Conservation (phyloP, 257 asterid genomes). For the Mentha longifolia region DNA sequence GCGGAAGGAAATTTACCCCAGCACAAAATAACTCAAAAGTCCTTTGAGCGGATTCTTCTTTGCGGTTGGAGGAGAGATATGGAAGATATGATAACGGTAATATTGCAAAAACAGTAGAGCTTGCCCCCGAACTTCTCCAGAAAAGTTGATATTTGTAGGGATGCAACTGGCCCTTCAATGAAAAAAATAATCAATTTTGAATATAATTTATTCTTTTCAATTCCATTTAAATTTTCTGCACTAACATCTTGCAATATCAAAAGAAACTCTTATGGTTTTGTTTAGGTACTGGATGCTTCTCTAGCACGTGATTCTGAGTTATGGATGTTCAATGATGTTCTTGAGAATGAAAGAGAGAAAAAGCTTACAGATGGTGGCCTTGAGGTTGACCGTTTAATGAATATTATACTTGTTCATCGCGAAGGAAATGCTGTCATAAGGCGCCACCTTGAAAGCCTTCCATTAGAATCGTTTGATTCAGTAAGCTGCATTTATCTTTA, state of each 20-base stretch:
- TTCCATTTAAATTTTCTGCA: constrained; percentile 18
- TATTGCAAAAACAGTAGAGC: constrained; percentile 44
- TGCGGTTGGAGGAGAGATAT: constrained; percentile 98
- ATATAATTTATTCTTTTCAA: constrained; percentile 8
- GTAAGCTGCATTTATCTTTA: constrained; percentile 51
- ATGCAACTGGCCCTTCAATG: constrained; percentile 34
- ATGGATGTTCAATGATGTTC: constrained; percentile 94
- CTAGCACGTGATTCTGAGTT: constrained; percentile 80
- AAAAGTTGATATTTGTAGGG: constrained; percentile 39
- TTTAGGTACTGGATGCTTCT: constrained; percentile 87
- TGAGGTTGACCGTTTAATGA: constrained; percentile 65
- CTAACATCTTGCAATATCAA: constrained; percentile 8
- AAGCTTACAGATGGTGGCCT: constrained; percentile 88
- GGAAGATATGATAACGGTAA: constrained; percentile 95
- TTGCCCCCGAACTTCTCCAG: constrained; percentile 45
- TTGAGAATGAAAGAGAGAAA: constrained; percentile 72
- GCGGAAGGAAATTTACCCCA: constrained; percentile 70
- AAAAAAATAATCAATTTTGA: constrained; percentile 34
- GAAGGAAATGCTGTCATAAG: constrained; percentile 93
- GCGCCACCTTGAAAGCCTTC: constrained; percentile 92
- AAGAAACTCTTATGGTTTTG: constrained; percentile 22
- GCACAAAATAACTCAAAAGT: constrained; percentile 60
- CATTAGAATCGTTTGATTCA: constrained; percentile 83
- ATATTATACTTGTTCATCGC: constrained; percentile 73
- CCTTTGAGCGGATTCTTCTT: constrained; percentile 82